Base-by-base conservation (phyloP, 2,329 filamentous ascomycete genomes). In the Xylaria multiplex region DNA sequence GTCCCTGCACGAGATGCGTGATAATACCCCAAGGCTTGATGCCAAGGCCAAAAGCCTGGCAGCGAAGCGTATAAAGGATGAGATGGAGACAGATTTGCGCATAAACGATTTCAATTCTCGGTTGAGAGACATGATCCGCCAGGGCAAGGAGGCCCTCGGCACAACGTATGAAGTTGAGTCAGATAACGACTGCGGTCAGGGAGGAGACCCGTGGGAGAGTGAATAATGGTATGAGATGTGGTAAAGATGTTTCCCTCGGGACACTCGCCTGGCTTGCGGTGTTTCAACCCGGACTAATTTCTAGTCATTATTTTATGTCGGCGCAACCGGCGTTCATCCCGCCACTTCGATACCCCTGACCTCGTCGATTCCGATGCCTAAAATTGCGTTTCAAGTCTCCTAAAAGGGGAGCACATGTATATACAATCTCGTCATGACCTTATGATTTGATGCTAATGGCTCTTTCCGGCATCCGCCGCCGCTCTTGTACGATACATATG, bases 71-170 rank as follows among this genome's bases (percentile, higher is more conserved):
- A 84, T 89, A 27, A 87, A 88, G 57, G 91, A 92, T 64, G 93
- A 97, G 73, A 84, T 89, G 52, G 90, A 94, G 72, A 87, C 92
- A 7, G 93, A 98, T 72, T 88, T 90, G 49, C 89, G 91, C 59
- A 91, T 98, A 72, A 89, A 88, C 55, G 87, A 90, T 30, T 89
- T 98, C 79, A 96, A 96, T 76, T 85, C 88, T 54, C 88, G 91
- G 72, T 81, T 98, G 54, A 88, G 91, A 75, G 91, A 90, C 40
- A 93, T 99, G 91, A 96, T 99, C 61, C 85, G 90, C 1, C 91
- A 98, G 78, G 96, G 94, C 0, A 91, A 91, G 72, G 91, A 96
- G 77, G 96, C 96, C 1, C 80, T 99, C 19, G 94, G 90, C 2
- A 91, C 91, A 22, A 91, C 83, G 46, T 82, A 92, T 56, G 89